Percentiles rank a stretch among this genome's conserved stretches.
Evolutionary conservation across 495 filamentous ascomycete genomes (phyloP).

Genomic region (Penicillium bovifimosum): DNA sequence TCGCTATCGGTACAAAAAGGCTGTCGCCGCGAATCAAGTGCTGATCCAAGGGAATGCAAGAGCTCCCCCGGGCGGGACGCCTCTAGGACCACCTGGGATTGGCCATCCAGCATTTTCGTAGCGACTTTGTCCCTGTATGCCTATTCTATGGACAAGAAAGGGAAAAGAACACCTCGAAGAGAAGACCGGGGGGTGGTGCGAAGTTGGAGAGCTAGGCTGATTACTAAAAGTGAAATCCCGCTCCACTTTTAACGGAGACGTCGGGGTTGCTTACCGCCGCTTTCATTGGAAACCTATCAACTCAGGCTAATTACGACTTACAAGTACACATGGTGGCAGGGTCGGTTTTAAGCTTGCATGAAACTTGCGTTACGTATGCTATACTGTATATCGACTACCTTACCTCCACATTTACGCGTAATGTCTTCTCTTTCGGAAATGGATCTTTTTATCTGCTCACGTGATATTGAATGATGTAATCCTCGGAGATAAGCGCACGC

Average conservation of each 20-base stretch:
- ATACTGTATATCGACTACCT: too few species aligned
- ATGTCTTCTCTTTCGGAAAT: too few species aligned
- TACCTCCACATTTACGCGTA: too few species aligned
- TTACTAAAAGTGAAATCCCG: constrained; percentile 19
- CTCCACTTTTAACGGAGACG: constrained; percentile 2
- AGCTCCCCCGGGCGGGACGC: constrained; percentile 26
- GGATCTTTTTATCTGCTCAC: background rate
- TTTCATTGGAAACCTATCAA: background rate
- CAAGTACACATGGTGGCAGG: background rate
- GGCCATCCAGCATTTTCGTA: constrained; percentile 42
- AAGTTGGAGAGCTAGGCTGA: constrained; percentile 14
- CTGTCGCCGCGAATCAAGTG: constrained; percentile 42
- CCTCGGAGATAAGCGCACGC: background rate
- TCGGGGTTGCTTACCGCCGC: background rate
- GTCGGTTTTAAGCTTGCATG: background rate
- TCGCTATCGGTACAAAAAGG: constrained; percentile 80
- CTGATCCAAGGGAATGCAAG: constrained; percentile 27
- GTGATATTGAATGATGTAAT: background rate
- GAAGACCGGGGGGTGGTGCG: constrained; percentile 6
- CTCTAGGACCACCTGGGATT: constrained; percentile 41
- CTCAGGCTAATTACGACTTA: background rate
- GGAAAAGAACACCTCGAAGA: constrained; percentile 5
- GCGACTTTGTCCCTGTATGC: constrained; percentile 13
- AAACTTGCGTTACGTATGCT: background rate
- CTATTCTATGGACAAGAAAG: constrained; percentile 11